Evolutionary conservation across 768 basidiomycete species (phyloP).

Genomic region (Tylopilus balloui): DNA sequence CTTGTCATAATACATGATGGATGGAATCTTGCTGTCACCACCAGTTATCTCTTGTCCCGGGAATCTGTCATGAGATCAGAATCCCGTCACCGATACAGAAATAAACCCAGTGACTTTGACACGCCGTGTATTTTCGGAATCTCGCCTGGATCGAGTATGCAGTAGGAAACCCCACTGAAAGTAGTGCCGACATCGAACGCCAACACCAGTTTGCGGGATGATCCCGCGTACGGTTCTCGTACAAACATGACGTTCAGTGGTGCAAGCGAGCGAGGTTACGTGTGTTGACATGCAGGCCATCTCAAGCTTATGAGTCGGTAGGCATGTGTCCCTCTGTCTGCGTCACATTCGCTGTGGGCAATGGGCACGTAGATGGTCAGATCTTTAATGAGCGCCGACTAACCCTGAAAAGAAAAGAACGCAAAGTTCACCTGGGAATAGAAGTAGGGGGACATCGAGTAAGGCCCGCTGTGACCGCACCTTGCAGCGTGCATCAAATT

Average conservation of each 20-base stretch:
- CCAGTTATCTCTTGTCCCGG: constrained; percentile 35
- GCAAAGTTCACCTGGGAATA: neutral
- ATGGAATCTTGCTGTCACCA: constrained; percentile 41
- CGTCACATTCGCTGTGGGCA: neutral
- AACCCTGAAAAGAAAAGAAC: neutral
- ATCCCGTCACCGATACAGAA: neutral
- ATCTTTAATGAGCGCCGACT: neutral
- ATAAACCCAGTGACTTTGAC: constrained; percentile 9
- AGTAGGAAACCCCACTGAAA: constrained; percentile 35
- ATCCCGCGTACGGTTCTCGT: constrained; percentile 33
- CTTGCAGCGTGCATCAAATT: neutral
- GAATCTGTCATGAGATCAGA: constrained; percentile 13
- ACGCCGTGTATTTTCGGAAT: constrained; percentile 22
- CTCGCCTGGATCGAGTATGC: constrained; percentile 37
- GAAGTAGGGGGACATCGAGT: neutral
- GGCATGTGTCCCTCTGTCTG: constrained; percentile 1
- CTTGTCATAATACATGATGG: constrained; percentile 40
- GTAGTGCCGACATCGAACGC: constrained; percentile 33
- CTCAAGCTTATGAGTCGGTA: neutral
- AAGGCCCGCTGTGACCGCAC: neutral
- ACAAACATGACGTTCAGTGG: constrained; percentile 20
- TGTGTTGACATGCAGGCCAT: neutral
- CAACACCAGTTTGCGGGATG: constrained; percentile 30
- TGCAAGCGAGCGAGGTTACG: neutral
- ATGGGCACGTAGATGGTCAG: neutral